phyloP scores from a whole-genome alignment of 495 filamentous ascomycete species.

The Sphaerosporella brunnea region DNA sequence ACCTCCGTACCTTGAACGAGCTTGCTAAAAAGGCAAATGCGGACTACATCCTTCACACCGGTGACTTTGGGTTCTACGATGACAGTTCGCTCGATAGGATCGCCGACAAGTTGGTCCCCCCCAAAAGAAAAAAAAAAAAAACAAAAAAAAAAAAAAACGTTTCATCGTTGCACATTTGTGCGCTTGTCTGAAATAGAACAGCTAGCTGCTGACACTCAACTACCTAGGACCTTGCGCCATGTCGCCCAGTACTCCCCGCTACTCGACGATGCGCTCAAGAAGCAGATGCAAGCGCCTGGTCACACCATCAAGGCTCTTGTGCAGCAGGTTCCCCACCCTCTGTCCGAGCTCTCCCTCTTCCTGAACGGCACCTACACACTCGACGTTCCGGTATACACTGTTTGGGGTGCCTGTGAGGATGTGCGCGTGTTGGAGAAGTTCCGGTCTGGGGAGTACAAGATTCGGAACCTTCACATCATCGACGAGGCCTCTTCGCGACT shows the following conservation, averaged over 20 bases:
- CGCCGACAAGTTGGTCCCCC: conserved; percentile 75
- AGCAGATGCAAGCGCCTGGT: conserved; percentile 44
- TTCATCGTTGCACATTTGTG: too few relatives aligned
- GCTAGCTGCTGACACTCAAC: conserved; percentile 22
- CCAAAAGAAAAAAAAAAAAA: conserved; percentile 4
- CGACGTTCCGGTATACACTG: conserved; percentile 92
- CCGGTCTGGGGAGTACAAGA: conserved; percentile 92
- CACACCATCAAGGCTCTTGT: conserved; percentile 69
- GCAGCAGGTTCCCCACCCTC: conserved; percentile 46
- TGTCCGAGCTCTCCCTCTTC: conserved; percentile 88
- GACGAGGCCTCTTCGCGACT: conserved; percentile 92
- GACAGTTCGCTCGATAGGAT: conserved; percentile 89
- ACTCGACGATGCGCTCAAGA: conserved; percentile 72
- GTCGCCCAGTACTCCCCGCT: conserved; percentile 97
- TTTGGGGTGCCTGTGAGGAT: conserved; percentile 99
- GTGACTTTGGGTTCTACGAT: conserved; percentile 99
- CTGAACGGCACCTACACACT: conserved; percentile 73
- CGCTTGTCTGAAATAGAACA: conserved; percentile 6
- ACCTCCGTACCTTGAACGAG: conserved; percentile 87
- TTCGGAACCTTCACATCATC: conserved; percentile 92
- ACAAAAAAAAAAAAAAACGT: too few relatives aligned
- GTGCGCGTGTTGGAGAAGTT: conserved; percentile 97
- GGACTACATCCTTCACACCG: conserved; percentile 93
- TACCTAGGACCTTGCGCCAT: conserved; percentile 76
- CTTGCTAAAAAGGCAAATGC: conserved; percentile 82